Base-by-base conservation (phyloP, 352 stramenopile genomes). In the Phytophthora fragariaefolia region DNA sequence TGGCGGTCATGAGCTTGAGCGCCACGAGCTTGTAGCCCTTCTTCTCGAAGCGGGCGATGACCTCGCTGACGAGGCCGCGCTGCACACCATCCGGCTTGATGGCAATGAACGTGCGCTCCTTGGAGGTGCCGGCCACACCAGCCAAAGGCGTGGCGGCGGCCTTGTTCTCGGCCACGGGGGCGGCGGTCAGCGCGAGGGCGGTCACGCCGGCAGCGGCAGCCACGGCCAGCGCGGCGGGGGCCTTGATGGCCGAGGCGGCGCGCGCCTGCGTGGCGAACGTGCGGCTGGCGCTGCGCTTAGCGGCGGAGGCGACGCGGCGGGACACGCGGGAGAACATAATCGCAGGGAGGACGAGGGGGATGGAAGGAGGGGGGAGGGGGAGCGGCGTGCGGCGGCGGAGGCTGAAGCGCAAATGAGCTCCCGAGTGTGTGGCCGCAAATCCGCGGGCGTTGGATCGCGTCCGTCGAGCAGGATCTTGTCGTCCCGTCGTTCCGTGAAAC, bases 1-100 rank as follows among this genome's bases (percentile, higher is more conserved):
- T 91, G 6, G 95, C 91, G 59, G 92, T 98, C 62, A 98, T 92
- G 79, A 98, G 89, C 85, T 98, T 98, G 45, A 98, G 74, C 17
- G 83, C 94, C 42, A 97, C 91, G 63, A 96, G 87, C 80, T 98
- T 98, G 91, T 98, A 98, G 63, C 96, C 96, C 79, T 97, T 97
- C 77, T 97, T 97, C 78, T 98, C 94, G 70, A 98, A 98, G 65
- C 96, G 87, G 57, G 63, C 88, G 77, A 98, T 98, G 46, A 98
- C 97, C 67, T 98, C 92, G 62, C 89, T 93, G 71, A 98, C 85
- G 28, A 98, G 82, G 30, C 90, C 93, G 54, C 96, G 87, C 81
- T 98, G 89, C 49, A 98, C 96, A 54, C 91, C 96, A 72, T 98
- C 94, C 6, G 96, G 94, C 85, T 98, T 98, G 71, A 97, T 94